Conservation (phyloP, 192 early-diverging fungal genomes). For the Thamnidium elegans region DNA sequence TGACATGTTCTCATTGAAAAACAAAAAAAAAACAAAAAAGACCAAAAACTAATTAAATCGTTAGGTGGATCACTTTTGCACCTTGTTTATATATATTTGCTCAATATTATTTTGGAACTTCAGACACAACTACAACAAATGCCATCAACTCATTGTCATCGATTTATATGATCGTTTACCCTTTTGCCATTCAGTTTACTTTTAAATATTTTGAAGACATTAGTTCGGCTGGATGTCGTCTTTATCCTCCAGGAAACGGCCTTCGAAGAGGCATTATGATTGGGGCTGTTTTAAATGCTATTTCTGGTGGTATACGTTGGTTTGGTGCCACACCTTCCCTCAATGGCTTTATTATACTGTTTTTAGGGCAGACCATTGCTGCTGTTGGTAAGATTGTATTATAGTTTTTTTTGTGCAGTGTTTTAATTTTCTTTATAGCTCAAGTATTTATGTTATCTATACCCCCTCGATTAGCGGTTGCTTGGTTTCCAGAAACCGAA, state of each 20-base stretch:
- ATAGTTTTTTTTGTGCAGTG: not conserved
- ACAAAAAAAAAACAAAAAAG: too few relatives aligned
- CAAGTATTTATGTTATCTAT: conserved; percentile 39
- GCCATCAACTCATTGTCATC: conserved; percentile 40
- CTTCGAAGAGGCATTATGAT: conserved; percentile 36
- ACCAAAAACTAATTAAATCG: too few relatives aligned
- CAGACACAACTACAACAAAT: conserved; percentile 23
- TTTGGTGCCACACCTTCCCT: conserved; percentile 32
- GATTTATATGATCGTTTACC: conserved; percentile 42
- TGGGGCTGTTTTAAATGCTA: conserved; percentile 38
- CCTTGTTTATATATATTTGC: conserved; percentile 45
- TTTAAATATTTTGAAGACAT: conserved; percentile 37
- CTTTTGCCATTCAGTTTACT: conserved; percentile 33
- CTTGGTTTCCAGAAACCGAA: conserved; percentile 39
- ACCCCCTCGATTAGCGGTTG: conserved; percentile 38
- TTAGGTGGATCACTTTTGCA: conserved; percentile 44
- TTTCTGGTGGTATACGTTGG: conserved; percentile 32
- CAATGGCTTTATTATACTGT: conserved; percentile 34
- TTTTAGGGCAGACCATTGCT: conserved; percentile 34
- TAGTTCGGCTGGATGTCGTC: not conserved
- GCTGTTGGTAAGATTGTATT: conserved; percentile 36
- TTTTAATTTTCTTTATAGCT: conserved; percentile 14
- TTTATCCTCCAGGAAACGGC: conserved; percentile 23
- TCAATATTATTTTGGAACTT: conserved; percentile 30
- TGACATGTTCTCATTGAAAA: not conserved